phyloP scores from a whole-genome alignment of 345 rosid genomes.

The Trapa incisa region DNA sequence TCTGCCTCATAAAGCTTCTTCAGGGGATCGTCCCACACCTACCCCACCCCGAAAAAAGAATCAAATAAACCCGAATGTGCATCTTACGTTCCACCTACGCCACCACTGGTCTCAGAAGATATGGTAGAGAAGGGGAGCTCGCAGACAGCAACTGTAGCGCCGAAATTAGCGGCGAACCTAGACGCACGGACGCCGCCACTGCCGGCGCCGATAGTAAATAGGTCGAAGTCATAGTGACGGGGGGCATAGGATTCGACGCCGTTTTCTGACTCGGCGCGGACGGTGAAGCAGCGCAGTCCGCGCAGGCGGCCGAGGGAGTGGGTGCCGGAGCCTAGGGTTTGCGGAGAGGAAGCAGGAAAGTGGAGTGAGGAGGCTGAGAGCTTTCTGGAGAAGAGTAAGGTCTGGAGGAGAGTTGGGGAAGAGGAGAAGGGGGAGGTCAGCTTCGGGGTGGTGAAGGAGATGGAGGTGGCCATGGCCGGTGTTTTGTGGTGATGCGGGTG shows the following conservation, averaged over 20 bases:
- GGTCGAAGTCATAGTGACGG: constrained; percentile 70
- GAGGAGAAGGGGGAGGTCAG: constrained; percentile 37
- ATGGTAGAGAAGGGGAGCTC: constrained; percentile 88
- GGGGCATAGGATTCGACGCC: constrained; percentile 40
- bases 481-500: not conserved
- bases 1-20: not conserved
- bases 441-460: constrained; percentile 31
- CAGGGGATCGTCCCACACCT: not conserved
- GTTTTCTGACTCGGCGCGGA: constrained; percentile 39
- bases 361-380: constrained; percentile 17
- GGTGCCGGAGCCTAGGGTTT: constrained; percentile 17
- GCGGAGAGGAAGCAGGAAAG: constrained; percentile 16
- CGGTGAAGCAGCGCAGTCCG: constrained; percentile 25
- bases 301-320: constrained; percentile 15
- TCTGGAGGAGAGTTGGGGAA: constrained; percentile 34
- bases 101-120: constrained; percentile 83
- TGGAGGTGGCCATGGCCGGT: constrained; percentile 11
- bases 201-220: constrained; percentile 93
- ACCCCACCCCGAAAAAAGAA: too few relatives aligned
- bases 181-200: constrained; percentile 97
- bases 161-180: constrained; percentile 75
- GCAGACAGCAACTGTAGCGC: constrained; percentile 84
- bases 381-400: constrained; percentile 20
- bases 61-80: not conserved
- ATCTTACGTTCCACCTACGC: constrained; percentile 95